Base-by-base conservation (phyloP, 805 yeast genomes). In the Kodamaea lidongshanica region DNA sequence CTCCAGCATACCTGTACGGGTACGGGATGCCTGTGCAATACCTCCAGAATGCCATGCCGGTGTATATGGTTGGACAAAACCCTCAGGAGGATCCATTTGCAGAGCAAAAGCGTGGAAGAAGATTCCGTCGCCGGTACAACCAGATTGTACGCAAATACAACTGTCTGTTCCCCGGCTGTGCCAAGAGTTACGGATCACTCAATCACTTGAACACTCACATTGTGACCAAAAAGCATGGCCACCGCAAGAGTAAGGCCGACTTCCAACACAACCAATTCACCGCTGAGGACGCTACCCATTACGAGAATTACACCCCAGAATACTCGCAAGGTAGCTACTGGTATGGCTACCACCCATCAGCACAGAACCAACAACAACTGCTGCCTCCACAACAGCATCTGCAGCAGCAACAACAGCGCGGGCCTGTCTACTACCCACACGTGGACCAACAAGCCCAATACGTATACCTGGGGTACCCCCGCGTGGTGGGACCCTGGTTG, bases 221-320 rank as follows among this genome's bases (percentile, higher is more conserved):
- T 4, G 67, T 63, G 16, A 61, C 67, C 37, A 62, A 63, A 36
- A 63, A 59, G 26, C 69, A 63, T 37, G 69, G 69, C n/a, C 58
- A 50, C 29, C 45, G 68, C 20, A 61, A 61, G 41, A 51, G 59
- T 16, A 63, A 61, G 38, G 58, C 58, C 12, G 67, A 63, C 35
- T 63, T 59, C 42, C 62, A 59, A 32, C 38, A 40, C 34, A 19
- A 27, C 36, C 28, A 40, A 37, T 28, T 30, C 29, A 12, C 40
- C 26, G 21, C 22, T 6, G 25, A 30, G 16, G 15, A 20, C 11
- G 27, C 32, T 12, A 25, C 15, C 21, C 26, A 26, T 22, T 26
- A 32, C 19, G 10, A 8, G 21, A n/a, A 19, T 8, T 8, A 19
- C 10, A n/a, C 22, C 17, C 21, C 34, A 7, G 44, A 40, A 6